Percentiles rank a stretch among this genome's conserved stretches.
phyloP scores from a whole-genome alignment of 2,329 filamentous ascomycete species.

The Phyllosticta citriasiana region DNA sequence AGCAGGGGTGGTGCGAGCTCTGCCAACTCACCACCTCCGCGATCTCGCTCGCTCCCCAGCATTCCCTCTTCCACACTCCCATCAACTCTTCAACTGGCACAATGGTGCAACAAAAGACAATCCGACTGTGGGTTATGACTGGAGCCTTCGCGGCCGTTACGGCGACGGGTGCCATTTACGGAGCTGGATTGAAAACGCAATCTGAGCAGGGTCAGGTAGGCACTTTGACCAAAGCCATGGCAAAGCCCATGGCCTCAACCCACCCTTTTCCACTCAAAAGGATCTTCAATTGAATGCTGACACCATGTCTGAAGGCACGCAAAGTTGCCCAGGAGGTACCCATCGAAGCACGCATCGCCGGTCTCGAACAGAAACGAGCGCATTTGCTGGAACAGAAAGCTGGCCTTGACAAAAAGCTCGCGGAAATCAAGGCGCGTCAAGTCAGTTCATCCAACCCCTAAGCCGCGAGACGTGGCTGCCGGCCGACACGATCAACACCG shows the following conservation, averaged over 20 bases:
- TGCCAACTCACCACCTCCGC: neutral
- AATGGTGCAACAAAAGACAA: constrained; percentile 13
- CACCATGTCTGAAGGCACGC: neutral
- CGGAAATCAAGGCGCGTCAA: constrained; percentile 26
- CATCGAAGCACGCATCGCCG: constrained; percentile 44
- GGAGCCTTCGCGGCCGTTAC: constrained; percentile 47
- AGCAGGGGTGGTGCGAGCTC: neutral
- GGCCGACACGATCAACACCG: neutral
- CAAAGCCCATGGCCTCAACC: neutral
- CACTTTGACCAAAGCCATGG: neutral
- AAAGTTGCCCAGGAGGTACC: constrained; percentile 3
- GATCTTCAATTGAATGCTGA: neutral
- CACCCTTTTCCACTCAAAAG: neutral
- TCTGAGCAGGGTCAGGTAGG: constrained; percentile 43
- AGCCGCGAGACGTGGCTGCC: neutral
- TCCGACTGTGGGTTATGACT: constrained; percentile 45
- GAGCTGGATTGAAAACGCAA: constrained; percentile 47
- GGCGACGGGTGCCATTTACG: constrained; percentile 48
- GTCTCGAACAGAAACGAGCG: constrained; percentile 41
- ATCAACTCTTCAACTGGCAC: neutral
- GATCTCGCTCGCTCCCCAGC: neutral
- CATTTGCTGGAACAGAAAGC: constrained; percentile 41
- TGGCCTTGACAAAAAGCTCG: constrained; percentile 48
- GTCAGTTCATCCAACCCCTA: neutral
- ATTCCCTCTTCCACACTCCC: neutral